A percentile compares a stretch with the other conserved stretches of the same genome.
Evolutionary conservation across 2,329 filamentous ascomycete species (phyloP).

Genomic region (Fusarium sp.): DNA sequence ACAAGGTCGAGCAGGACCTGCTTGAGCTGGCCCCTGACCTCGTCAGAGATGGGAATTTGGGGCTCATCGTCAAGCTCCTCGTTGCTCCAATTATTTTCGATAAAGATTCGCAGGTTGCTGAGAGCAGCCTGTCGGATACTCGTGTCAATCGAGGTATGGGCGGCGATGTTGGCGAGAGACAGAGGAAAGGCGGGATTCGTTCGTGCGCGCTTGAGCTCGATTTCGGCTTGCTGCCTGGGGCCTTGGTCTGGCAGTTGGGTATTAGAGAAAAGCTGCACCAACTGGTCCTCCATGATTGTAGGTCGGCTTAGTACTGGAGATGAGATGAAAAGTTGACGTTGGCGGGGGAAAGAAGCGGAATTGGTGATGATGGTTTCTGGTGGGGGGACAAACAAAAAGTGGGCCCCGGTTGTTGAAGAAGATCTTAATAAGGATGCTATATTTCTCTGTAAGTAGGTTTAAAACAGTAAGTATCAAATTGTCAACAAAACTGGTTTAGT

Average conservation of each 20-base stretch:
- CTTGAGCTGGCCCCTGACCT: conserved; percentile 81
- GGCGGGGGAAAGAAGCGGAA: conserved; percentile 45
- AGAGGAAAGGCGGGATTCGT: conserved; percentile 80
- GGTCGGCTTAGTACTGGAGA: conserved; percentile 28
- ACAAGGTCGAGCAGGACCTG: conserved; percentile 83
- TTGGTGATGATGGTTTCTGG: conserved; percentile 33
- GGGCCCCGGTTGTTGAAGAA: conserved; percentile 25
- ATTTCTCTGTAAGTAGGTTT: neutral
- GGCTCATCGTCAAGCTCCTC: conserved; percentile 77
- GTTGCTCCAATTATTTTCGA: conserved; percentile 86
- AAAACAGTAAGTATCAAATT: no score
- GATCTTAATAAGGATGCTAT: neutral
- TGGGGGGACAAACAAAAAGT: conserved; percentile 46
- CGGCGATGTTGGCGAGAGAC: conserved; percentile 84
- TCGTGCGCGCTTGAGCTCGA: conserved; percentile 81
- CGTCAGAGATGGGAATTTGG: conserved; percentile 78
- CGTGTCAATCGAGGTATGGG: conserved; percentile 79
- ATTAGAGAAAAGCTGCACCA: conserved; percentile 88
- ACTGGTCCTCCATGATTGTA: conserved; percentile 86
- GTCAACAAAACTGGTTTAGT: no score
- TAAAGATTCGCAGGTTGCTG: conserved; percentile 84
- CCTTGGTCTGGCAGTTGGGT: conserved; percentile 84
- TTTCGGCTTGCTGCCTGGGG: conserved; percentile 88
- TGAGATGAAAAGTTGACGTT: conserved; percentile 40
- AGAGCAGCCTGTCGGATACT: conserved; percentile 88